These are phyloP conservation scores for Evernia prunastri DNA, from an alignment of 495 filamentous ascomycete species.

Conservation along the genomic window DNA sequence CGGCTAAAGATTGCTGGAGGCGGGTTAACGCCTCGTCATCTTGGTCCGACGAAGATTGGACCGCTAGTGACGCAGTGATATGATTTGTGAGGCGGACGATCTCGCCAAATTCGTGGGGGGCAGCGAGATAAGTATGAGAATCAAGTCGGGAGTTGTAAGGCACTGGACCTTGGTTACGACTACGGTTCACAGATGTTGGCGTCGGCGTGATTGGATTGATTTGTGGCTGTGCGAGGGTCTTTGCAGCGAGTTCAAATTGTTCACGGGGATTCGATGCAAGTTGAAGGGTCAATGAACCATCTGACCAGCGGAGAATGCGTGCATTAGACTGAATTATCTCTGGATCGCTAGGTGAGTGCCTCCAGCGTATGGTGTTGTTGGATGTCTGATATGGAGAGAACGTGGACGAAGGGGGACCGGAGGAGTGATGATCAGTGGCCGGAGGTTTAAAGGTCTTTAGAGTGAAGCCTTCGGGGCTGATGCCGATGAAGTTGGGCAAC, in stretches of 20 bases:
- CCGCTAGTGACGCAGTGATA: constrained; percentile 66
- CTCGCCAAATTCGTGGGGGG: constrained; percentile 61
- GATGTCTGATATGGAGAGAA: constrained; percentile 59
- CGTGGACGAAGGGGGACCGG: constrained; percentile 30
- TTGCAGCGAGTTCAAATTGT: constrained; percentile 73
- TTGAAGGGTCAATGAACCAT: constrained; percentile 77
- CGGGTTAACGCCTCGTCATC: constrained; percentile 72
- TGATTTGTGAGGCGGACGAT: constrained; percentile 73
- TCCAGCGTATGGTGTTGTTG: constrained; percentile 63
- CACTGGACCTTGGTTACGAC: constrained; percentile 23
- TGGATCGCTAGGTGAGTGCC: constrained; percentile 56
- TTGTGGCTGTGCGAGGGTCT: constrained; percentile 63
- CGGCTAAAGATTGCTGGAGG: constrained; percentile 63
- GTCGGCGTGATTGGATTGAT: constrained; percentile 41
- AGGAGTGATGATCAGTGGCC: constrained; percentile 46
- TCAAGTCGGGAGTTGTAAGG: constrained; percentile 64
- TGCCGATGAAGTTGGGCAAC: constrained; percentile 70
- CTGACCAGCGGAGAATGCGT: constrained; percentile 72
- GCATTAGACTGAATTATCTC: constrained; percentile 65
- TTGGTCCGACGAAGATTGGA: constrained; percentile 61
- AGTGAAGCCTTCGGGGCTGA: constrained; percentile 69
- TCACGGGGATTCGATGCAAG: constrained; percentile 62
- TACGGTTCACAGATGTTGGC: constrained; percentile 34
- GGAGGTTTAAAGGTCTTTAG: constrained; percentile 64
- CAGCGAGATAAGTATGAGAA: constrained; percentile 75